Conservation (phyloP, 2,329 filamentous ascomycete species). For the Huntiella abstrusa region DNA sequence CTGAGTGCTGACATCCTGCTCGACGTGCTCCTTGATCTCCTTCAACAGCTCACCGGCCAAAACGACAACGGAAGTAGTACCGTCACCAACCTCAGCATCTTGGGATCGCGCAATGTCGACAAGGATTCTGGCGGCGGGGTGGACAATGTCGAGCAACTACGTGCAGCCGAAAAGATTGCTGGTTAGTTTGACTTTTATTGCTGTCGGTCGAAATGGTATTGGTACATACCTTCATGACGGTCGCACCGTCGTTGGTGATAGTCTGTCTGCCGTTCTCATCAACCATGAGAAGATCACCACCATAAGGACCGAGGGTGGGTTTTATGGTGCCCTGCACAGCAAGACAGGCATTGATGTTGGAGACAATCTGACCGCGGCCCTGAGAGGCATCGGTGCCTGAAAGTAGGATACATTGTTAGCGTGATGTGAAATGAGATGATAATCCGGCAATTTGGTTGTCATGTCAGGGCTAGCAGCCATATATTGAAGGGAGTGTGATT, state of each 20-base stretch:
- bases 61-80: conserved; percentile 93
- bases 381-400: conserved; percentile 92
- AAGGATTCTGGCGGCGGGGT: conserved; percentile 90
- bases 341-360: conserved; percentile 96
- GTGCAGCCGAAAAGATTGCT: conserved; percentile 7
- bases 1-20: conserved; percentile 92
- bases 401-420: conserved; percentile 1
- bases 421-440: background rate
- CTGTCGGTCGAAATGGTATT: background rate
- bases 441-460: background rate
- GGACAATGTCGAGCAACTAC: conserved; percentile 91
- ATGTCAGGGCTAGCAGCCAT: background rate
- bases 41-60: conserved; percentile 95
- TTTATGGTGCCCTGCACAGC: conserved; percentile 93
- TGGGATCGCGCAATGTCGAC: conserved; percentile 97
- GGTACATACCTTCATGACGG: conserved; percentile 76
- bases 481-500: background rate
- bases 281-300: conserved; percentile 87
- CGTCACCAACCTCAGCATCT: conserved; percentile 96
- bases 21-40: conserved; percentile 88
- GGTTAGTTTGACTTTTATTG: background rate
- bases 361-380: conserved; percentile 88
- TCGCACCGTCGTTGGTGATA: conserved; percentile 97
- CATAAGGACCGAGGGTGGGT: conserved; percentile 87
- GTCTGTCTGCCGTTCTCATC: conserved; percentile 91